A percentile compares a stretch with the other conserved stretches of the same genome.
Conservation (phyloP, 352 stramenopile species). For the Pelagophyceae sp. region DNA sequence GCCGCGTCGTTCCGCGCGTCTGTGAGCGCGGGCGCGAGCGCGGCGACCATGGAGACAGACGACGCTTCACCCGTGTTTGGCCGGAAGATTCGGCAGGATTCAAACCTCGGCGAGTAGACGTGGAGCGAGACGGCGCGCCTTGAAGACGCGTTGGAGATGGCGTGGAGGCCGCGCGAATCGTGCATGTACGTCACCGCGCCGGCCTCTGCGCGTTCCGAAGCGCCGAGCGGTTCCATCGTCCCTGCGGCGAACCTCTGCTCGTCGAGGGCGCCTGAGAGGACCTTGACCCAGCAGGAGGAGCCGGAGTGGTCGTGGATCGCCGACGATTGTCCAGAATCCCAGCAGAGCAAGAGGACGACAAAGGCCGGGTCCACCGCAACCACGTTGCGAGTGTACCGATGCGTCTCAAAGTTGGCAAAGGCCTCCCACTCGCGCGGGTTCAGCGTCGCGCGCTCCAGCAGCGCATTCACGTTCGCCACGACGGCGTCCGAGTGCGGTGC, state of each 20-base stretch:
- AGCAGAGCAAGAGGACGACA: constrained; percentile 64
- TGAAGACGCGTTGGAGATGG: constrained; percentile 65
- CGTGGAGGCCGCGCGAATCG: constrained; percentile 70
- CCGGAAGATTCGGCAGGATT: constrained; percentile 60
- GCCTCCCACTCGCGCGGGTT: constrained; percentile 28
- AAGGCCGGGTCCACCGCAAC: constrained; percentile 67
- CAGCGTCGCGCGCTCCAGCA: constrained; percentile 18
- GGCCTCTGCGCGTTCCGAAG: constrained; percentile 29
- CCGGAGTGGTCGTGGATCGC: constrained; percentile 67
- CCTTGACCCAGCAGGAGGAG: constrained; percentile 66
- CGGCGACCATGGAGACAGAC: constrained; percentile 21
- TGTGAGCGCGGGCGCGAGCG: constrained; percentile 16
- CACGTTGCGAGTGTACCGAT: constrained; percentile 66
- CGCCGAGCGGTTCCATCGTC: constrained; percentile 36
- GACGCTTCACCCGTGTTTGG: not conserved
- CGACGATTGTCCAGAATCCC: constrained; percentile 63
- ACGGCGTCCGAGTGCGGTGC: not conserved
- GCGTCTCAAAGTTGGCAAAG: constrained; percentile 59
- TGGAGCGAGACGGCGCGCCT: constrained; percentile 66
- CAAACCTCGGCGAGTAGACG: constrained; percentile 69
- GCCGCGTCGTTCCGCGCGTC: not conserved
- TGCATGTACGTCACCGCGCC: constrained; percentile 65
- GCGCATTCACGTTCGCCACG: constrained; percentile 6
- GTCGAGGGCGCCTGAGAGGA: constrained; percentile 61
- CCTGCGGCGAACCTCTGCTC: constrained; percentile 58